Evolutionary conservation across 2,329 filamentous ascomycete species (phyloP).

Genomic region (Torrubiellomyces zombiae): DNA sequence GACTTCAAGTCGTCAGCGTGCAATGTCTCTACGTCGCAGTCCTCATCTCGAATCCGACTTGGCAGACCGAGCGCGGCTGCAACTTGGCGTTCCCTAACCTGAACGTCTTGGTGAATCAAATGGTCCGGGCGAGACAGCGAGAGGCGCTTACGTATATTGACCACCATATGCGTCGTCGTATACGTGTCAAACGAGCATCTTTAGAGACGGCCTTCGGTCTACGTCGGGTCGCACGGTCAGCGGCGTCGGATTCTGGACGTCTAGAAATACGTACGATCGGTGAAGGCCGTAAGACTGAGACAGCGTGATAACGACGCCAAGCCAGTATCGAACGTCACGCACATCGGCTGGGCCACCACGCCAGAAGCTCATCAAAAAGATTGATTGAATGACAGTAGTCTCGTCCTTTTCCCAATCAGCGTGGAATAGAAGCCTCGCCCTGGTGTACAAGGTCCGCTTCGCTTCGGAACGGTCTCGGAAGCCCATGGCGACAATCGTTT

Average conservation of each 20-base stretch:
- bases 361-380: constrained; percentile 41
- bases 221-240: neutral
- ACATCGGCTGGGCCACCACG: constrained; percentile 29
- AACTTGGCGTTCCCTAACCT: constrained; percentile 21
- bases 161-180: constrained; percentile 36
- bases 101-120: constrained; percentile 1
- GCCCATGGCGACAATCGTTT: constrained; percentile 24
- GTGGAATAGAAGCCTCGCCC: constrained; percentile 34
- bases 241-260: neutral
- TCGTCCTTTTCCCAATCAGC: constrained; percentile 35
- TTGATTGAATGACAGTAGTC: constrained; percentile 28
- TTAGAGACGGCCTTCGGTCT: constrained; percentile 13
- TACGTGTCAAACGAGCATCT: constrained; percentile 10
- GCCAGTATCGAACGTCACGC: constrained; percentile 31
- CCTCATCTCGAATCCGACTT: constrained; percentile 20
- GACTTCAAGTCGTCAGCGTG: constrained; percentile 14
- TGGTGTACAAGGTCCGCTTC: constrained; percentile 31
- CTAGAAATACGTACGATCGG: constrained; percentile 13
- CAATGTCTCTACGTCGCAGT: constrained; percentile 21
- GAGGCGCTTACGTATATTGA: constrained; percentile 28
- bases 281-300: constrained; percentile 32
- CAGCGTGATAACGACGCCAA: constrained; percentile 31
- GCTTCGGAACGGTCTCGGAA: constrained; percentile 30
- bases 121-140: neutral
- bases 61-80: constrained; percentile 19